These are phyloP conservation scores for Zygotorulaspora florentina DNA, from an alignment of 805 yeast genomes.

Conservation along the genomic window DNA sequence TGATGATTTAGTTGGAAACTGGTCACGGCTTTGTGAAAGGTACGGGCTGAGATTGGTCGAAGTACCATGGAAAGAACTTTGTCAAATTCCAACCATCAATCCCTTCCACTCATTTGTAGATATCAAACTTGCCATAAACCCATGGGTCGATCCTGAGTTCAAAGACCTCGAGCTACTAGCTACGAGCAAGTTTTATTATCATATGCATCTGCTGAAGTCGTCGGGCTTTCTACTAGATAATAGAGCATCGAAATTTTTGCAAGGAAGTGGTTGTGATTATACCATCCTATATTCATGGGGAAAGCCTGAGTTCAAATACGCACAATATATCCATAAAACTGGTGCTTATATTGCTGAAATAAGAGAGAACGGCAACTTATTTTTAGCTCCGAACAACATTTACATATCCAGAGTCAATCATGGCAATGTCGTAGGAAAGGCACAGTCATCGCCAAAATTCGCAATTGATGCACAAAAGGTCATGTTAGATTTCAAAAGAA, in stretches of 20 bases:
- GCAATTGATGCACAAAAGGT: conserved; percentile 66
- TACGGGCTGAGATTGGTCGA: conserved; percentile 81
- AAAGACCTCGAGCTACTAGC: conserved; percentile 38
- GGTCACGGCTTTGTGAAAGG: conserved; percentile 81
- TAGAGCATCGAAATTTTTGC: conserved; percentile 63
- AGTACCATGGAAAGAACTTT: conserved; percentile 85
- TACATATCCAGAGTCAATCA: conserved; percentile 72
- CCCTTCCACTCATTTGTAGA: conserved; percentile 88
- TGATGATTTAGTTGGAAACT: conserved; percentile 69
- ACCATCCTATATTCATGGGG: conserved; percentile 92
- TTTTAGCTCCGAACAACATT: conserved; percentile 82
- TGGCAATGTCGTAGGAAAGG: conserved; percentile 31
- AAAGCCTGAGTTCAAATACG: conserved; percentile 69
- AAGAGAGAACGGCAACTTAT: conserved; percentile 69
- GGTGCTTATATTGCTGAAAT: conserved; percentile 90
- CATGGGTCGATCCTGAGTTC: conserved; percentile 63
- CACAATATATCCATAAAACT: conserved; percentile 84
- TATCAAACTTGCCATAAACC: conserved; percentile 60
- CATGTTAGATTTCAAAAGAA: conserved; percentile 61
- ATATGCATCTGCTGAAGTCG: conserved; percentile 61
- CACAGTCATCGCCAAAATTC: conserved; percentile 32
- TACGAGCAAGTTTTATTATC: conserved; percentile 67
- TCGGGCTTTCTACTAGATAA: conserved; percentile 80
- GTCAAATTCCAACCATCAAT: conserved; percentile 67
- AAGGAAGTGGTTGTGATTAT: conserved; percentile 44